These are phyloP conservation scores for Trametopsis cervina DNA, from an alignment of 768 basidiomycete genomes.

Conservation along the genomic window DNA sequence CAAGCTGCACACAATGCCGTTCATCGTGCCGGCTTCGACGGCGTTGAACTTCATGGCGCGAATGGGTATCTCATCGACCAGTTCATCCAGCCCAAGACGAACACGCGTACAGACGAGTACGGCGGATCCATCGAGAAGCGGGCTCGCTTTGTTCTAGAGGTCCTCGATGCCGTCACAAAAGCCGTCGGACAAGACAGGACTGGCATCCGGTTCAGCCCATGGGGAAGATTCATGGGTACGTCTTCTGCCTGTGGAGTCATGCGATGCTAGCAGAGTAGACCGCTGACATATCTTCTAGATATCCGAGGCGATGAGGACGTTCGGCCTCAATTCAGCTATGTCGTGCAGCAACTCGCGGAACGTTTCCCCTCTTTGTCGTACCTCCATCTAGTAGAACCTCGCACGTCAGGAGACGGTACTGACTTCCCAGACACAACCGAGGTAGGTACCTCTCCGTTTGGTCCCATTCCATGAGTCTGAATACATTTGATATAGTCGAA, in stretches of 20 bases:
- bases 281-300: conserved; percentile 1
- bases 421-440: not conserved
- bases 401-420: not conserved
- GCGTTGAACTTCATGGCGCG: conserved; percentile 30
- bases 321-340: conserved; percentile 43
- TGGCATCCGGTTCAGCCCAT: conserved; percentile 32
- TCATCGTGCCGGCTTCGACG: not conserved
- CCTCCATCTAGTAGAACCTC: conserved; percentile 28
- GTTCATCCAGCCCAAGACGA: conserved; percentile 30
- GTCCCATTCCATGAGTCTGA: not conserved
- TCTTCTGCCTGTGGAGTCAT: not conserved
- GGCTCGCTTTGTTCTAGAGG: conserved; percentile 36
- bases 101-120: conserved; percentile 39
- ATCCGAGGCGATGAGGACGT: conserved; percentile 55
- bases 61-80: conserved; percentile 31
- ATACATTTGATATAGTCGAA: conserved; percentile 7
- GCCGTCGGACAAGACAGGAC: conserved; percentile 35
- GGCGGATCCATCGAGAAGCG: conserved; percentile 44
- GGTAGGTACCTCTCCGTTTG: too few species aligned
- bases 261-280: not conserved
- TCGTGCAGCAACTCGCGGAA: conserved; percentile 33
- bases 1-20: not conserved
- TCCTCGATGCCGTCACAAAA: conserved; percentile 30
- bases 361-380: conserved; percentile 35
- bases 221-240: conserved; percentile 24